Percentiles rank a stretch among this genome's conserved stretches.
These are phyloP conservation scores for Akebia trifoliata DNA, from an alignment of 164 flowering plant genomes.

Conservation along the genomic window DNA sequence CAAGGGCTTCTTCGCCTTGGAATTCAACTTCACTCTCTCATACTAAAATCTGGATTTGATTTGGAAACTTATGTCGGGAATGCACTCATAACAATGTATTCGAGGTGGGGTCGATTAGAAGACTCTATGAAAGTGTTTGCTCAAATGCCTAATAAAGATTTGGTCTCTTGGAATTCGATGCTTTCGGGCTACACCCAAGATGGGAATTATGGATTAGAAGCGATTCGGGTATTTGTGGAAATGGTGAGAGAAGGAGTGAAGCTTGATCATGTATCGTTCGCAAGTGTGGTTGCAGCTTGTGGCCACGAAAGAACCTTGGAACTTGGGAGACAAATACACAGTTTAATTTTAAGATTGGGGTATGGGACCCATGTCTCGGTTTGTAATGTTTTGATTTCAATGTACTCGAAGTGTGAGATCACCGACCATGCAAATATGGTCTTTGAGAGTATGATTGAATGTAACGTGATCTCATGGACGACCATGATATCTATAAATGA, in stretches of 20 bases:
- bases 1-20: constrained; percentile 46
- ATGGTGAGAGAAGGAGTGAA: constrained; percentile 54
- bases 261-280: constrained; percentile 71
- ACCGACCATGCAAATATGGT: constrained; percentile 49
- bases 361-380: constrained; percentile 50
- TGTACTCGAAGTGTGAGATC: constrained; percentile 58
- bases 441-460: constrained; percentile 50
- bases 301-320: constrained; percentile 57
- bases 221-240: constrained; percentile 39
- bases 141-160: constrained; percentile 59
- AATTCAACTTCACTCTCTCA: constrained; percentile 50
- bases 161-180: constrained; percentile 82
- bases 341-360: constrained; percentile 52
- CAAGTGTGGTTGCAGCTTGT: constrained; percentile 66
- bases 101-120: constrained; percentile 35
- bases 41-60: constrained; percentile 45
- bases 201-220: constrained; percentile 50
- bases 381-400: constrained; percentile 68
- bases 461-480: constrained; percentile 89
- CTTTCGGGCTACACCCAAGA: constrained; percentile 71
- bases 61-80: constrained; percentile 72
- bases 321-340: constrained; percentile 64
- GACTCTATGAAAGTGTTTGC: constrained; percentile 60
- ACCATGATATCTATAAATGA: constrained; percentile 63
- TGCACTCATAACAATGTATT: constrained; percentile 65